phyloP scores from a whole-genome alignment of 1,284 basidiomycete genomes.

The Butyriboletus appendiculatus region DNA sequence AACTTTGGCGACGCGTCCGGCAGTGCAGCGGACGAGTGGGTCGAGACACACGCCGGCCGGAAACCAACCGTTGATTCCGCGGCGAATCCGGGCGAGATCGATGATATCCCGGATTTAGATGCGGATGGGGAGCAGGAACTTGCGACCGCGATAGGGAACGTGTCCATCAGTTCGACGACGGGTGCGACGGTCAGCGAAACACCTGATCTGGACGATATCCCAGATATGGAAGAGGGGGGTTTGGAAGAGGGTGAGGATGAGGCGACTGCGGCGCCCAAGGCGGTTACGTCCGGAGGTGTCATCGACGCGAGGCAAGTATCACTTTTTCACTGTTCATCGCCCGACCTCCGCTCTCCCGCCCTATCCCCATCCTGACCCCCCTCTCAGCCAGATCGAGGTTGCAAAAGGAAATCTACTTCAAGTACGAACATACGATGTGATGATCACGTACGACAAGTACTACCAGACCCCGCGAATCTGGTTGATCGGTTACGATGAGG shows the following conservation, averaged over 20 bases:
- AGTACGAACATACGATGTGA: slow-evolving; percentile 98
- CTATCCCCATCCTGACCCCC: not conserved
- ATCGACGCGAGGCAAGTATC: slow-evolving; percentile 43
- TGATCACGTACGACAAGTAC: slow-evolving; percentile 99
- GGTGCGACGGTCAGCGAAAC: slow-evolving; percentile 49
- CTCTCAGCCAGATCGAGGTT: slow-evolving; percentile 54
- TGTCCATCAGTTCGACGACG: slow-evolving; percentile 45
- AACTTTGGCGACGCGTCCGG: slow-evolving; percentile 66
- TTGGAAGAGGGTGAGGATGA: slow-evolving; percentile 82
- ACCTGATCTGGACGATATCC: slow-evolving; percentile 89
- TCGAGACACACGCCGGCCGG: slow-evolving; percentile 83
- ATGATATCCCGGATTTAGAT: slow-evolving; percentile 83
- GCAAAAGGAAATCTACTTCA: slow-evolving; percentile 85
- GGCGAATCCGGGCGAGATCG: slow-evolving; percentile 61
- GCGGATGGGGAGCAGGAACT: slow-evolving; percentile 56
- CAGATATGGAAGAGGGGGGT: slow-evolving; percentile 89
- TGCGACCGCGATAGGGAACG: slow-evolving; percentile 39
- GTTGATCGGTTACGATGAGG: slow-evolving; percentile 95
- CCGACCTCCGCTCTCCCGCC: not conserved
- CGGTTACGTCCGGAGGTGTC: slow-evolving; percentile 36
- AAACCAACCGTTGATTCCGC: slow-evolving; percentile 51
- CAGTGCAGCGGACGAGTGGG: slow-evolving; percentile 79
- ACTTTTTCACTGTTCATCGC: not conserved
- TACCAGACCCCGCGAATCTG: slow-evolving; percentile 96
- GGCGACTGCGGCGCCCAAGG: slow-evolving; percentile 68